Evolutionary conservation across 192 early-diverging fungal genomes (phyloP), one percentile per base, ranked within the genome.

Genomic region (Gigaspora rosea): DNA sequence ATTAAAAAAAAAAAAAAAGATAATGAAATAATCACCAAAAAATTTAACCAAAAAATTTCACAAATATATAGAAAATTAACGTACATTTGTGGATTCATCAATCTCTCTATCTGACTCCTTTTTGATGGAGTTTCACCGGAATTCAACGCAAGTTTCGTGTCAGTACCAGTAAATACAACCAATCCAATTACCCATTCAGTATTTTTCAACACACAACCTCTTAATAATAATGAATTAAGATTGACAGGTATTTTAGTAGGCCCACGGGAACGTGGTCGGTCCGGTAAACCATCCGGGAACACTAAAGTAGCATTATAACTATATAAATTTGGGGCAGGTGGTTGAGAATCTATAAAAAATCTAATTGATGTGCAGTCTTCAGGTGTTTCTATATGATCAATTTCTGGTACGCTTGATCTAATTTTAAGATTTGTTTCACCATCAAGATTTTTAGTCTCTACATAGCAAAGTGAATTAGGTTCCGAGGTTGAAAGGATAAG

Each of bases 401-500:
- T 82, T 47, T 90, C 88, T 13, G 80, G 78, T 0, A 91, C 66
- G 20, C 87, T 87, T 9, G 86, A 80, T 48, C 88, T 86, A 58
- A 94, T 88, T 72, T 94, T 94, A 0, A 94, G 69, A 80, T 94
- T 94, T 12, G 92, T 93, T 80, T 94, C 93, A 33, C 93, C 93
- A 80, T 94, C 93, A 59, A 94, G 73, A 74, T 94, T 93, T 71
- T 90, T 92, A 1, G 93, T 94, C 78, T 94, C 93, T 1, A 92
- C 80, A 74, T 90, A 94, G 76, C 91, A 92, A 8, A 88, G 64
- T 2, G 80, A 82, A 69, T 93, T 91, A 10, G 85, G 88, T 73
- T 93, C 92, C 49, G 86, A 86, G 1, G 90, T 86, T 8, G 90
- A 84, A 9, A 93, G 68, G 50, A 93, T 87, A 16, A 92, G 62